Evolutionary conservation across 495 filamentous ascomycete genomes (phyloP), one percentile per base, ranked within the genome.

Genomic region (Penicillium samsonianum): DNA sequence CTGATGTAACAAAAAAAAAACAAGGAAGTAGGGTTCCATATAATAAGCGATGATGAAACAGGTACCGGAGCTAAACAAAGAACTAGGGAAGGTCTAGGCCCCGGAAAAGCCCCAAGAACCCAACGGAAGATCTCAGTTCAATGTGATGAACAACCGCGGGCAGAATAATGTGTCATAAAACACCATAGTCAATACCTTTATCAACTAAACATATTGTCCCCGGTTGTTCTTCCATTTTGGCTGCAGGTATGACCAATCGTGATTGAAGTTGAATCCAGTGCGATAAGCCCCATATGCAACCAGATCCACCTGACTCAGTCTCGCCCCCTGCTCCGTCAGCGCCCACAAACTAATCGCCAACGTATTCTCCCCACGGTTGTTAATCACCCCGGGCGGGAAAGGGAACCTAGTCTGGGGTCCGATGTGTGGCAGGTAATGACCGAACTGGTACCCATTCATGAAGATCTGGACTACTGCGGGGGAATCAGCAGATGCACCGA

Each of bases 341-440:
- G 72, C 75, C 78, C 79, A 82, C 53, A 82, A 12, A 58, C 73
- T 78, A 19, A 82, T 64, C 11, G 70, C 74, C 42, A 82, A n/a
- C 5, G 68, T 73, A 58, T 83, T 81, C 53, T 67, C 31, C 0
- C 75, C 75, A 9, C 65, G 65, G 58, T 73, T 78, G 41, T 82
- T 81, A 55, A 80, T 64, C 14, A 81, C 64, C 3, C 80, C 79
- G 0, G 75, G 78, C 8, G 77, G 80, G 46, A 81, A 64, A 0
- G 78, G 78, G 61, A 82, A 81, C 51, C 62, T 59, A 8, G 72
- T 80, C 62, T 80, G 77, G 0, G 78, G 78, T 1, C 78, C 79
- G 28, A 81, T 75, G 56, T 80, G 72, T n/a, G 76, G 73, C 16
- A 80, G 55, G 43, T 71, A 81, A 50, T 80, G 75, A n/a, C 74